Percentiles rank a stretch among this genome's conserved stretches.
Conservation (phyloP, 495 filamentous ascomycete species). For the Penicillium riverlandense region DNA sequence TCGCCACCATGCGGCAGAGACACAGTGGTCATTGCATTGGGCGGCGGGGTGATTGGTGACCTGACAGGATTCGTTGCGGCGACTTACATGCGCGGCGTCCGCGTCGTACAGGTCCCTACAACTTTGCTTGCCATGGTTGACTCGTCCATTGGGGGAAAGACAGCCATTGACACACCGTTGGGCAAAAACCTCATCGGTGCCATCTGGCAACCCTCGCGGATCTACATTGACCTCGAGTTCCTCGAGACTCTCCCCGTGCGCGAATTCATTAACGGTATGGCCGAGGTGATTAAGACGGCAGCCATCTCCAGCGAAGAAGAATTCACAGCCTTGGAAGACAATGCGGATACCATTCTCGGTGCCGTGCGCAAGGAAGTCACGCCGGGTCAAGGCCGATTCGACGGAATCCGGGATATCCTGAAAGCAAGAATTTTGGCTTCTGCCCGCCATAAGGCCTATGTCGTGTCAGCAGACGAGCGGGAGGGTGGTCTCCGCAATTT, state of each 20-base stretch:
- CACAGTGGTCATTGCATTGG: slow-evolving; percentile 88
- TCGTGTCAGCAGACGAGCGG: slow-evolving; percentile 88
- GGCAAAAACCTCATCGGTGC: slow-evolving; percentile 95
- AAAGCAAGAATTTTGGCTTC: slow-evolving; percentile 86
- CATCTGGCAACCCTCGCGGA: slow-evolving; percentile 91
- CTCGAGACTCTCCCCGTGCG: slow-evolving; percentile 83
- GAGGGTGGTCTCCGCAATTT: slow-evolving; percentile 93
- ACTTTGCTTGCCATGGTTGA: slow-evolving; percentile 96
- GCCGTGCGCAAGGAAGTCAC: slow-evolving; percentile 55
- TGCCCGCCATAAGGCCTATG: slow-evolving; percentile 82
- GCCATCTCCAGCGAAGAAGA: slow-evolving; percentile 90
- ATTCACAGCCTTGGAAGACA: slow-evolving; percentile 77
- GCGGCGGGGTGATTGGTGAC: slow-evolving; percentile 97
- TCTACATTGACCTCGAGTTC: slow-evolving; percentile 92
- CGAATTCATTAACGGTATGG: slow-evolving; percentile 98
- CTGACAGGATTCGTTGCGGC: slow-evolving; percentile 95
- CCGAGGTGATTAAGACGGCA: slow-evolving; percentile 96
- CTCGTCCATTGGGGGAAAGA: slow-evolving; percentile 97
- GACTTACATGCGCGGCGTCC: slow-evolving; percentile 96
- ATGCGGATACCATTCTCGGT: slow-evolving; percentile 65
- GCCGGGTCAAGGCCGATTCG: slow-evolving; percentile 50
- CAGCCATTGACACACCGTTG: slow-evolving; percentile 92
- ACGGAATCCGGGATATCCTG: slow-evolving; percentile 64
- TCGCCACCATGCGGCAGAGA: slow-evolving; percentile 75
- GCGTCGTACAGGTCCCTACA: slow-evolving; percentile 93